Percentiles rank a stretch among this genome's conserved stretches.
phyloP scores from a whole-genome alignment of 108 stramenopile genomes.

The Stephanodiscus minutulus region DNA sequence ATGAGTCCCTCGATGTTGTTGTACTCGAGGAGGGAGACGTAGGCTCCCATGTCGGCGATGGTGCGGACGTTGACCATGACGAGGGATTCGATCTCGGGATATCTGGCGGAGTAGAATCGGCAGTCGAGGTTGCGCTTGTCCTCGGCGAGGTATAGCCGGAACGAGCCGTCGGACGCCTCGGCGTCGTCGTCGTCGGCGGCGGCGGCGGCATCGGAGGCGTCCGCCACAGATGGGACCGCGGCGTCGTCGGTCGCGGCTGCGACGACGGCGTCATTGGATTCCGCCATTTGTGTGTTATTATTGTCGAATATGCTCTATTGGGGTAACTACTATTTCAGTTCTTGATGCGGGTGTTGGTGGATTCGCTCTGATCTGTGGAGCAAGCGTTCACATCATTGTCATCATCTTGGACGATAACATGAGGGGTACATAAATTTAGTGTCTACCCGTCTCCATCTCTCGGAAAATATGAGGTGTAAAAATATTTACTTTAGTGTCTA shows the following conservation, averaged over 20 bases:
- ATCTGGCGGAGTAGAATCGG: conserved; percentile 97
- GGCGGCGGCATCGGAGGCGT: conserved; percentile 36
- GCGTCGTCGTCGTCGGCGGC: conserved; percentile 11
- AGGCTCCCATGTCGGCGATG: conserved; percentile 99
- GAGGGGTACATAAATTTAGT: too few relatives aligned
- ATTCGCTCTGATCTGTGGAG: too few relatives aligned
- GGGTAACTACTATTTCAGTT: too few relatives aligned
- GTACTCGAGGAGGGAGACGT: conserved; percentile 98
- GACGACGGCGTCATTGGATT: conserved; percentile 3
- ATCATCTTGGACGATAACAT: too few relatives aligned
- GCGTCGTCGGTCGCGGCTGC: conserved; percentile 12
- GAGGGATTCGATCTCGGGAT: conserved; percentile 95
- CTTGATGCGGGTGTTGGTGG: too few relatives aligned
- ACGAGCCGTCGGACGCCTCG: conserved; percentile 36
- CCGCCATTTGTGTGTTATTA: background rate
- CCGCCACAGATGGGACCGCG: conserved; percentile 46
- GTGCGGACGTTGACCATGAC: conserved; percentile 97
- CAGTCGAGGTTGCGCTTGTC: conserved; percentile 91
- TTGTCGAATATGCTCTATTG: too few relatives aligned
- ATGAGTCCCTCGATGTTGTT: conserved; percentile 99
- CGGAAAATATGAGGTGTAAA: too few relatives aligned
- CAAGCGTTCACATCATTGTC: too few relatives aligned
- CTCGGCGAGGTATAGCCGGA: conserved; percentile 81
- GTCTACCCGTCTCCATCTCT: too few relatives aligned
- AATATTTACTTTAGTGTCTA: too few relatives aligned